phyloP scores from a whole-genome alignment of 257 asterid genomes.

The Anisodus acutangulus region DNA sequence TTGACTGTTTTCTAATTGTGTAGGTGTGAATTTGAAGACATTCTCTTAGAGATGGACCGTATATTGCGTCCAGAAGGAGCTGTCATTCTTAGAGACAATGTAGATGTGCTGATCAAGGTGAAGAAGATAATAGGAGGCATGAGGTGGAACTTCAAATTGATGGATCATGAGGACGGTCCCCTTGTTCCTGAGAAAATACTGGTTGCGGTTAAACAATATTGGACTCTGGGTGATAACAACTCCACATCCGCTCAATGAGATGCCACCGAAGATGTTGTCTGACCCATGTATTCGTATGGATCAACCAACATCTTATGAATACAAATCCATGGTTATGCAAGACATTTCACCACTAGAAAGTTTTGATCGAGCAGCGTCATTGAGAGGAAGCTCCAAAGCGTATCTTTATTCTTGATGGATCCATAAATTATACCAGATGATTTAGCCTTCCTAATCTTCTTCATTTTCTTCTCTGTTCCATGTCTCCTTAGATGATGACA shows the following conservation, averaged over 20 bases:
- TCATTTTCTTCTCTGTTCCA: background rate
- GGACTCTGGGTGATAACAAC: conserved; percentile 70
- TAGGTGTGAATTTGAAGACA: conserved; percentile 87
- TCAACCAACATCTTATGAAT: conserved; percentile 28
- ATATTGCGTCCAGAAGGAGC: conserved; percentile 96
- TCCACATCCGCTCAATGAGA: conserved; percentile 67
- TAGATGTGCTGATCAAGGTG: conserved; percentile 83
- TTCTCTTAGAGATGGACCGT: conserved; percentile 93
- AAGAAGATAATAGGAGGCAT: conserved; percentile 75
- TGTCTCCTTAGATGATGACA: background rate
- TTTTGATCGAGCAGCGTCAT: conserved; percentile 34
- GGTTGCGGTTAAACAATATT: conserved; percentile 83
- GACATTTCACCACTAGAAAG: conserved; percentile 32
- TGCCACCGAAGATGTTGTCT: conserved; percentile 24
- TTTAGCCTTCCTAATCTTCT: background rate
- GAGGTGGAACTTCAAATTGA: conserved; percentile 78
- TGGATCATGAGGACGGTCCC: conserved; percentile 96
- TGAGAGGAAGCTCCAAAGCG: conserved; percentile 5
- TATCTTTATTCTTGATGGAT: conserved; percentile 31
- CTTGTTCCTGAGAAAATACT: conserved; percentile 82
- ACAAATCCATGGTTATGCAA: conserved; percentile 27
- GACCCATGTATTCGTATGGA: background rate
- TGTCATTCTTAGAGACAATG: conserved; percentile 81
- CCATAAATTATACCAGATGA: conserved; percentile 26
- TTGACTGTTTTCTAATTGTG: background rate